Evolutionary conservation across 2,329 filamentous ascomycete species (phyloP).

Genomic region (Aspergillus cejpii): DNA sequence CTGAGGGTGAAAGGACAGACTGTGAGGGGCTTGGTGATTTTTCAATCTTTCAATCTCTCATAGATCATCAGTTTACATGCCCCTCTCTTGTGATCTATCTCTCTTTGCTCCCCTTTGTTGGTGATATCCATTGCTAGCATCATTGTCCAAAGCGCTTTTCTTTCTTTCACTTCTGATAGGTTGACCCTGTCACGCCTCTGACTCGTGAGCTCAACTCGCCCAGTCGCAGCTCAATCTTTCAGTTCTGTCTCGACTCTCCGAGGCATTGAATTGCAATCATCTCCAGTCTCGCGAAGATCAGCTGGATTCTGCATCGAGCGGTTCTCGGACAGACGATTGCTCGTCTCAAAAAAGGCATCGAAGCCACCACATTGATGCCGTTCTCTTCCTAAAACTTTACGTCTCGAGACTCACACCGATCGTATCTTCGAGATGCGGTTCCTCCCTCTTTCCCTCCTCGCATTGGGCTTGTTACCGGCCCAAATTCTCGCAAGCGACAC

Average conservation of each 20-base stretch:
- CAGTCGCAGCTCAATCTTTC: constrained; percentile 7
- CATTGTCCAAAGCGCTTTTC: not conserved
- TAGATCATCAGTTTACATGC: not conserved
- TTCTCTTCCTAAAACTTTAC: not conserved
- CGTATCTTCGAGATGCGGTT: constrained; percentile 21
- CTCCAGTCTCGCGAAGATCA: not conserved
- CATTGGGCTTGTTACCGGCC: constrained; percentile 23
- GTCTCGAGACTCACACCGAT: not conserved
- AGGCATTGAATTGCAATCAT: constrained; percentile 10
- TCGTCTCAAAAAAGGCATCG: not conserved
- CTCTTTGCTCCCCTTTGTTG: not conserved
- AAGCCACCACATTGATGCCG: not conserved
- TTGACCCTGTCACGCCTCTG: constrained; percentile 26
- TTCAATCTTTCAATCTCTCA: not conserved
- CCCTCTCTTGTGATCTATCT: not conserved
- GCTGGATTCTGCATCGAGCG: not conserved
- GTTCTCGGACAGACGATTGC: not conserved
- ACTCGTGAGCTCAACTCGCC: constrained; percentile 6
- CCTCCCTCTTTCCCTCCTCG: constrained; percentile 19
- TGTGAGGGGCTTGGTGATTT: not conserved
- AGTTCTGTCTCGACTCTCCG: no score
- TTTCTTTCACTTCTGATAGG: constrained; percentile 18
- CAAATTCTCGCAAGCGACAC: constrained; percentile 59
- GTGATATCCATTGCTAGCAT: not conserved
- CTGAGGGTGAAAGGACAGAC: no score